Base-by-base conservation (phyloP, 371 early-diverging fungal species). In the Blakeslea trispora region DNA sequence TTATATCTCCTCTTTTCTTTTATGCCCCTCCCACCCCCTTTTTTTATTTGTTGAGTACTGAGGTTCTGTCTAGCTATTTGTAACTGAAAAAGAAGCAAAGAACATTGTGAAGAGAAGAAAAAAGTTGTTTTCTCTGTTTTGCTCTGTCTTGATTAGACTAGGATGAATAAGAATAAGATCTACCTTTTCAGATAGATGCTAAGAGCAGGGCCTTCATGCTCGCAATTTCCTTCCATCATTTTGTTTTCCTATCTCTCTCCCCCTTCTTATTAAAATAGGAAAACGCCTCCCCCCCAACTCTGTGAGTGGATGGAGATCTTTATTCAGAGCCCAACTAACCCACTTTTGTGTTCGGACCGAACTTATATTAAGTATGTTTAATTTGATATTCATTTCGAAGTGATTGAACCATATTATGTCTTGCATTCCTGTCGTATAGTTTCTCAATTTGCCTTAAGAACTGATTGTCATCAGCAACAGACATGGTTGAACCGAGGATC, bases 401-500 rank as follows among this genome's bases (percentile, higher is more conserved):
- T 15, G 19, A 19, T 1, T 61, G 22, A 17, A 68, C 40, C 8
- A 54, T 54, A 6, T 45, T 24, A 31, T 43, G 37, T 9, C 47
- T 48, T 19, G n/a, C 40, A 15, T 57, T 60, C 22, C 45, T 61
- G 40, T 74, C 79, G 47, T 56, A 73, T 32, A 81, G 46, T 35
- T 68, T 76, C 31, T 60, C 60, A 9, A 82, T 74, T 37, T 61
- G 58, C 40, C 66, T 72, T 24, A 84, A 63, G 39, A 81, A 67
- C 17, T 59, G 57, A 34, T 84, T 74, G 39, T 84, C 84, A 45
- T 84, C 74, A 8, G 77, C 68, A 18, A 82, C 77, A 19, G 71
- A 61, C 78, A 84, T 71, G 13, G 73, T 75, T 13, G 81, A 73
- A 18, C 81, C 75, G 15, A 84, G 53, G 45, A 74, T 60, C 45